Conservation (phyloP, 2,329 filamentous ascomycete species). For the Cadophora malorum region DNA sequence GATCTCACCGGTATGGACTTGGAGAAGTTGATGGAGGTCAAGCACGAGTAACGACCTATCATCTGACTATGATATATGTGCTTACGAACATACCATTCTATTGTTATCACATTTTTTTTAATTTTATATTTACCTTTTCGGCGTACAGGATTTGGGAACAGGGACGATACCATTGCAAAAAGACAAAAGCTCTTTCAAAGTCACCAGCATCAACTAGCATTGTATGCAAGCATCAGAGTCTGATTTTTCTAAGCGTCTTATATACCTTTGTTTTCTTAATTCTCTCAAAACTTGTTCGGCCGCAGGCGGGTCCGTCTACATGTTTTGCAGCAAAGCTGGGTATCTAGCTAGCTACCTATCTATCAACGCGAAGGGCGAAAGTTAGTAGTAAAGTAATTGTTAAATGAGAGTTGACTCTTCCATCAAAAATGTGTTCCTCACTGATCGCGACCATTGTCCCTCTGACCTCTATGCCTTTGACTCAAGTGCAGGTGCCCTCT, state of each 20-base stretch:
- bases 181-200: slow-evolving; percentile 36
- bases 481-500: background rate
- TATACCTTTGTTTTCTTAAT: slow-evolving; percentile 17
- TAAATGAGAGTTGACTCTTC: slow-evolving; percentile 22
- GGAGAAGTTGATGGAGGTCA: slow-evolving; percentile 61
- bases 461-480: background rate
- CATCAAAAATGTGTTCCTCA: background rate
- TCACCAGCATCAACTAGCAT: slow-evolving; percentile 27
- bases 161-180: slow-evolving; percentile 39
- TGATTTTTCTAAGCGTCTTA: slow-evolving; percentile 23
- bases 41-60: slow-evolving; percentile 37
- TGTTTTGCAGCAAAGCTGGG: slow-evolving; percentile 20
- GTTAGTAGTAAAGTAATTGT: slow-evolving; percentile 37
- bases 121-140: slow-evolving; percentile 23
- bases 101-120: slow-evolving; percentile 25
- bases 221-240: slow-evolving; percentile 29
- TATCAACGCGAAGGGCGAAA: slow-evolving; percentile 11
- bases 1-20: slow-evolving; percentile 69
- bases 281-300: slow-evolving; percentile 27
- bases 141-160: slow-evolving; percentile 29
- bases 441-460: background rate
- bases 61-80: slow-evolving; percentile 32
- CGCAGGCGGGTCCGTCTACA: slow-evolving; percentile 34
- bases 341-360: background rate
- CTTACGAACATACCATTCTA: slow-evolving; percentile 38